Evolutionary conservation across 257 asterid species (phyloP).

Genomic region (Osmanthus fragrans): DNA sequence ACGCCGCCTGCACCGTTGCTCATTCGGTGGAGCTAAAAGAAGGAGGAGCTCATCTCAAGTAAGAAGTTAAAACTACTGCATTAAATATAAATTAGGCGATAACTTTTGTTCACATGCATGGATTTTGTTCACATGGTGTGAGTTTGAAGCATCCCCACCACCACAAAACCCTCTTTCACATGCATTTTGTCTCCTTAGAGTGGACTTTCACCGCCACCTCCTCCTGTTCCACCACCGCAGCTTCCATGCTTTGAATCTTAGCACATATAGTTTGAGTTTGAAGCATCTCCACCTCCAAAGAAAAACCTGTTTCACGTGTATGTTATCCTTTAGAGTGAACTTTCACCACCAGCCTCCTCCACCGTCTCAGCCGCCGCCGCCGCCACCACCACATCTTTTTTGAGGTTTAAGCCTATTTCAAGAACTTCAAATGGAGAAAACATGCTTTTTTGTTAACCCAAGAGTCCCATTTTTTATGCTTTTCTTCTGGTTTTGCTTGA

Average conservation of each 20-base stretch:
- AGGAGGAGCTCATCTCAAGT: slow-evolving; percentile 27
- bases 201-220: slow-evolving; percentile 31
- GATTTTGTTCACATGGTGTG: slow-evolving; percentile 39
- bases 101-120: slow-evolving; percentile 50
- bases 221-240: slow-evolving; percentile 21
- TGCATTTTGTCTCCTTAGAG: slow-evolving; percentile 51
- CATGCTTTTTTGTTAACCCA: slow-evolving; percentile 4
- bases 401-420: slow-evolving; percentile 8
- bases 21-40: slow-evolving; percentile 40
- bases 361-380: neutral
- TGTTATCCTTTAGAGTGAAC: slow-evolving; percentile 40
- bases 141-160: slow-evolving; percentile 37
- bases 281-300: slow-evolving; percentile 32
- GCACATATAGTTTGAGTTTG: slow-evolving; percentile 41
- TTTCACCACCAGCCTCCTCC: slow-evolving; percentile 27
- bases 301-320: slow-evolving; percentile 48
- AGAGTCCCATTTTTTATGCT: slow-evolving; percentile 18
- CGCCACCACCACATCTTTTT: neutral
- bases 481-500: slow-evolving; percentile 31
- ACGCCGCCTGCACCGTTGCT: slow-evolving; percentile 24
- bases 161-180: slow-evolving; percentile 36
- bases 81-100: slow-evolving; percentile 1
- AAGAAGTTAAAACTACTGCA: slow-evolving; percentile 18
- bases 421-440: slow-evolving; percentile 44
- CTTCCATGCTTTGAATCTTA: neutral